Percentiles rank a stretch among this genome's conserved stretches.
Evolutionary conservation across 202 grass and related monocot genomes (phyloP).

Genomic region (Schoenoplectus tabernaemontani): DNA sequence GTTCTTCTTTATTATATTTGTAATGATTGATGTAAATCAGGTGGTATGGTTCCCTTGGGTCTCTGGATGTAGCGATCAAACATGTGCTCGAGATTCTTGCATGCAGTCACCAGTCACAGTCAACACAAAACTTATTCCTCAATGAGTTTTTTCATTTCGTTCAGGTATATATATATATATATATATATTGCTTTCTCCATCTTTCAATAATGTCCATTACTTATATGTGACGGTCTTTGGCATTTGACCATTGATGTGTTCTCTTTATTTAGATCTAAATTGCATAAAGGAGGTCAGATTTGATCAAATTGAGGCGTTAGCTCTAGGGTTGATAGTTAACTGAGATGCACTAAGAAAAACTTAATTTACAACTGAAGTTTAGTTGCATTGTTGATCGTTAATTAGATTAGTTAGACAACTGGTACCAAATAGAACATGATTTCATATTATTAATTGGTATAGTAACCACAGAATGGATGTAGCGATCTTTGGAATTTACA

Average conservation of each 20-base stretch:
- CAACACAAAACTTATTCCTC: slow-evolving; percentile 83
- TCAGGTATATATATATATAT: no score
- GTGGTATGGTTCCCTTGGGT: slow-evolving; percentile 93
- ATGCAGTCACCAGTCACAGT: slow-evolving; percentile 76
- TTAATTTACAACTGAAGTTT: background rate
- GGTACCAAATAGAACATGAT: background rate
- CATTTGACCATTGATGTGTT: background rate
- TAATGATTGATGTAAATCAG: slow-evolving; percentile 36
- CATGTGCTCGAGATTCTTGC: slow-evolving; percentile 92
- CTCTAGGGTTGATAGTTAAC: background rate
- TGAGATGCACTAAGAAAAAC: background rate
- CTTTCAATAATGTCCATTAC: background rate
- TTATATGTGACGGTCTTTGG: background rate
- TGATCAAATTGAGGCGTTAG: background rate
- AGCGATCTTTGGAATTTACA: slow-evolving; percentile 12
- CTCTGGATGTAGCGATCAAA: slow-evolving; percentile 85
- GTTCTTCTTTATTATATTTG: no score
- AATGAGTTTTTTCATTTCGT: slow-evolving; percentile 87
- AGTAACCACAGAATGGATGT: background rate
- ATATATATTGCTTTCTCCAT: no score
- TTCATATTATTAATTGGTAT: background rate
- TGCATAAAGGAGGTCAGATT: background rate
- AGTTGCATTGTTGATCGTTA: slow-evolving; percentile 2
- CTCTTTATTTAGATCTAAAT: background rate
- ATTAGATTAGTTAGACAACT: background rate